phyloP scores from a whole-genome alignment of 805 yeast genomes.

The Candida manassasensis region DNA sequence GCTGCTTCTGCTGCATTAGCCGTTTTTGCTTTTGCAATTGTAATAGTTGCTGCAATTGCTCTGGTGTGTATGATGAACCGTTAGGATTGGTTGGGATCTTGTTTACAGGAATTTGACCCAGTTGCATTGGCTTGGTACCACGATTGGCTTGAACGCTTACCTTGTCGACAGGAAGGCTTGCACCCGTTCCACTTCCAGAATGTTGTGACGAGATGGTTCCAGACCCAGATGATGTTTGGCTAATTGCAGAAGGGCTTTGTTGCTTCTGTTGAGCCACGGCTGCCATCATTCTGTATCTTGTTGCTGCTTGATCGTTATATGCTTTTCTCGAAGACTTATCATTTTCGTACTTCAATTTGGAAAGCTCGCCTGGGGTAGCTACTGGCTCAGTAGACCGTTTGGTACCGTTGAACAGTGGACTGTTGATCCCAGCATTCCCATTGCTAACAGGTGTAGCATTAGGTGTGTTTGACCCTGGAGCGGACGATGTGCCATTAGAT shows the following conservation, averaged over 20 bases:
- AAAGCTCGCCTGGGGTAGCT: slow-evolving; percentile 76
- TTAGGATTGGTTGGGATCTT: slow-evolving; percentile 46
- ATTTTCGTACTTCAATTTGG: slow-evolving; percentile 77
- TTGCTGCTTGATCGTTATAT: slow-evolving; percentile 45
- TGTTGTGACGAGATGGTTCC: not conserved
- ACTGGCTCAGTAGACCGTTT: slow-evolving; percentile 40
- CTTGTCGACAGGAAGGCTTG: not conserved
- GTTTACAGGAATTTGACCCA: slow-evolving; percentile 1
- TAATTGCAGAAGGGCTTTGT: slow-evolving; percentile 7
- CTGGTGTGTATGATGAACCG: slow-evolving; percentile 55
- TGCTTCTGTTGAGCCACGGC: slow-evolving; percentile 36
- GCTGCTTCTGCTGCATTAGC: slow-evolving; percentile 41
- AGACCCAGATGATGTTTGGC: not conserved
- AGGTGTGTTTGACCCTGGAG: slow-evolving; percentile 5
- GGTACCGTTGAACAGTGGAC: slow-evolving; percentile 2
- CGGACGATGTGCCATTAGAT: slow-evolving; percentile 8
- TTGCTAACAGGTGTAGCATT: slow-evolving; percentile 4
- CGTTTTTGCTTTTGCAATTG: slow-evolving; percentile 50
- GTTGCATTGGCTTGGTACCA: slow-evolving; percentile 5
- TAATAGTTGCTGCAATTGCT: slow-evolving; percentile 55
- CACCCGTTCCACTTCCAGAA: not conserved
- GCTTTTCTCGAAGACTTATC: slow-evolving; percentile 83
- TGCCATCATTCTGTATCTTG: slow-evolving; percentile 38
- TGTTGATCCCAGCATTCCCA: slow-evolving; percentile 7
- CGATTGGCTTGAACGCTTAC: not conserved